Evolutionary conservation across 192 early-diverging fungal species (phyloP).

Genomic region (Entrophospora sp.): DNA sequence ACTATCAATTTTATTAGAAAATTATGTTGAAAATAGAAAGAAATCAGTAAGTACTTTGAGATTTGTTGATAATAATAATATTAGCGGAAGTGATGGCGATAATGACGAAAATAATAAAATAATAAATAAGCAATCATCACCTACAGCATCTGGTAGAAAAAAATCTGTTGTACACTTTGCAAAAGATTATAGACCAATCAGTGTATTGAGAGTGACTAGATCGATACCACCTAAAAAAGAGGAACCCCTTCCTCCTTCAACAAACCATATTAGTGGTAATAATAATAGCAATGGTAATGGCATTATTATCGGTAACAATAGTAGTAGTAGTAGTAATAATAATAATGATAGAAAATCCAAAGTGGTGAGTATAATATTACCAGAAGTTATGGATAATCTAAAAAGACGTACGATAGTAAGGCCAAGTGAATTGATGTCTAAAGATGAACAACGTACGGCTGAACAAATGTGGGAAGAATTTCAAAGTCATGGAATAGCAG

Average conservation of each 20-base stretch:
- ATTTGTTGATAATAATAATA: neutral
- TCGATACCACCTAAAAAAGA: neutral
- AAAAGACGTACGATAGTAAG: constrained; percentile 11
- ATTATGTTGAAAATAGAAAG: constrained; percentile 13
- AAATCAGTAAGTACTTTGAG: neutral
- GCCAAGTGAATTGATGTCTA: constrained; percentile 11
- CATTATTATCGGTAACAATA: no score
- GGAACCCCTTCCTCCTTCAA: neutral
- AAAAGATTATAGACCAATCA: neutral
- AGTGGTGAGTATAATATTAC: no score
- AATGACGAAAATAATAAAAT: no score
- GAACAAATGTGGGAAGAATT: constrained; percentile 16
- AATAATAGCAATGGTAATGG: no score
- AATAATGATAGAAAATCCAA: no score
- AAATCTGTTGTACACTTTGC: neutral
- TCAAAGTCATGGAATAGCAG: constrained; percentile 11
- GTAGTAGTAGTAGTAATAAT: no score
- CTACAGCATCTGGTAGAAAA: neutral
- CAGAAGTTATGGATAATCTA: neutral
- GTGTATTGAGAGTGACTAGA: constrained; percentile 15
- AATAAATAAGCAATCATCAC: no score
- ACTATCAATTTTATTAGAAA: constrained; percentile 17
- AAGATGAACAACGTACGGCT: neutral
- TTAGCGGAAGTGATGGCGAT: no score
- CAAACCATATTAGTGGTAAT: no score